Evolutionary conservation across 257 asterid species (phyloP).

Genomic region (Fraxinus pennsylvanica): DNA sequence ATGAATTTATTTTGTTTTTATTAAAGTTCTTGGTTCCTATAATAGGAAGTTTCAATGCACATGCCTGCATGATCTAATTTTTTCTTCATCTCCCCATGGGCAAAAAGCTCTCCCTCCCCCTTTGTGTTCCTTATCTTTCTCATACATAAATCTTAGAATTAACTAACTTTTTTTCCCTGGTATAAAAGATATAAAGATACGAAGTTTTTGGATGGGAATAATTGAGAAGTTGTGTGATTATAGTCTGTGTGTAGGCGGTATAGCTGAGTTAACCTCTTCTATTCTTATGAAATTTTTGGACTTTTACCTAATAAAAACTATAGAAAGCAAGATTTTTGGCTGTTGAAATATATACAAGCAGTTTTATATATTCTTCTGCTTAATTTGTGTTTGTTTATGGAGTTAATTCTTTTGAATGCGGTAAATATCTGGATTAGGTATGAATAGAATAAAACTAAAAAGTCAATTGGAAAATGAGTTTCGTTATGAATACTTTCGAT

Average conservation of each 20-base stretch:
- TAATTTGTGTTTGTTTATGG: neutral
- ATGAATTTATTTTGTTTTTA: neutral
- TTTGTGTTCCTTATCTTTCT: neutral
- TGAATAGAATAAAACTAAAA: neutral
- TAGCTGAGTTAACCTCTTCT: neutral
- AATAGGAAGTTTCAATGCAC: neutral
- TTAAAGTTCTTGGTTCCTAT: neutral
- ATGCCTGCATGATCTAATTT: neutral
- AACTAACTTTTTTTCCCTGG: neutral
- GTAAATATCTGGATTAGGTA: neutral
- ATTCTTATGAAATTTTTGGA: too few species aligned
- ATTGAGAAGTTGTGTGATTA: neutral
- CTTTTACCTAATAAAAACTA: neutral
- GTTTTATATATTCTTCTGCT: neutral
- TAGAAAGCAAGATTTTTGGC: neutral
- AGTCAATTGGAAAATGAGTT: neutral
- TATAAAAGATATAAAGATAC: too few species aligned
- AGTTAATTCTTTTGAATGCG: neutral
- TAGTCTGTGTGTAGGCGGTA: neutral
- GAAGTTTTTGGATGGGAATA: neutral
- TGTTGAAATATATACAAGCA: neutral
- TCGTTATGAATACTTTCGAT: neutral
- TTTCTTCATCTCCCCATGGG: neutral
- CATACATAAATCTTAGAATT: neutral
- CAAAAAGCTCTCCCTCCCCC: neutral